Evolutionary conservation across 2,329 filamentous ascomycete species (phyloP), one percentile per base, ranked within the genome.

Genomic region (Hypoxylon sp.): DNA sequence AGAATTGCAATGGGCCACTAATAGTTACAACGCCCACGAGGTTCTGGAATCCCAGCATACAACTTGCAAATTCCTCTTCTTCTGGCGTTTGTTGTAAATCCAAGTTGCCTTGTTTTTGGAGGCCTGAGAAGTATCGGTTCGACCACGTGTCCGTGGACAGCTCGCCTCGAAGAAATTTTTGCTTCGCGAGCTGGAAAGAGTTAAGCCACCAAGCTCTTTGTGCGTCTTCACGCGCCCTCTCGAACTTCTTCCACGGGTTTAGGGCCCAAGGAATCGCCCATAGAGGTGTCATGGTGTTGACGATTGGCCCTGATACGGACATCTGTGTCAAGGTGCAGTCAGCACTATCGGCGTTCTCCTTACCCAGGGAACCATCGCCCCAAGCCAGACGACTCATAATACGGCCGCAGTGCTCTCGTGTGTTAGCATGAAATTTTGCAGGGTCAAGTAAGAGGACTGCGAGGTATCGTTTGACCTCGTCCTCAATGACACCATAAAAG

Each of bases 11-110:
- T 7, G 84, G 84, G 1, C 84, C 84, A 11, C 80, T 81, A 62
- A 85, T 83, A 8, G 84, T 86, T 33, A 86, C 80, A 8, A 85
- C 83, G 6, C 85, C 84, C 11, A 86, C 84, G 5, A 86, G 80
- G 60, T 84, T 85, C 72, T 86, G 79, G 70, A 86, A 86, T 0
- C 84, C 84, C 27, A 86, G 79, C 82, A 85, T 86, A 73, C 84
- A 86, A 57, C 82, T 82, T 6, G 83, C 83, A 74, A 84, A 84
- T 27, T 80, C 77, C 70, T 85, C 83, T 30, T 85, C 81, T 33
- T 82, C 79, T 13, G 79, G 78, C 25, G 64, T 74, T 76, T 86
- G 82, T 35, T 83, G 79, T 0, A 85, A 76, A 0, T 67, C 71
- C 4, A 70, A 51, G 56, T 85, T 84, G 11, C 83, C 81, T 51